Base-by-base conservation (phyloP, 805 yeast species). In the Blastobotrys robertii region DNA sequence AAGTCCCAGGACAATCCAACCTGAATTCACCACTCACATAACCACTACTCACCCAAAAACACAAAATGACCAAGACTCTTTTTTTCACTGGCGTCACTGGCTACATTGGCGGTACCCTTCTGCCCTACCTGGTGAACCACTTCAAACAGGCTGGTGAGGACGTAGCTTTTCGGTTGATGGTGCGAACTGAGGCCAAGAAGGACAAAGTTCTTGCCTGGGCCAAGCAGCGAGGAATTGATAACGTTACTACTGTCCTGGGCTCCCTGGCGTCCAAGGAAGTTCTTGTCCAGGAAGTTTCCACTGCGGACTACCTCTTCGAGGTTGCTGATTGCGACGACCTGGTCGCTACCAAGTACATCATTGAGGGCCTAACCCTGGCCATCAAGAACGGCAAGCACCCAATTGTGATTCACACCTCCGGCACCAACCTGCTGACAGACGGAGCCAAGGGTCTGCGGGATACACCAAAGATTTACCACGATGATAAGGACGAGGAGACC, bases 1-100 rank as follows among this genome's bases (percentile, higher is more conserved):
- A 19, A 19, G 25, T 30, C 13, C 13, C 33, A 30, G 5, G 13
- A 30, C 33, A n/a, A n/a, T n/a, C n/a, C n/a, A n/a, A n/a, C n/a
- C n/a, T n/a, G n/a, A n/a, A n/a, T n/a, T n/a, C n/a, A n/a, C n/a
- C n/a, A n/a, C n/a, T n/a, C n/a, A n/a, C n/a, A n/a, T n/a, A n/a
- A 19, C 25, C 25, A 19, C 6, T 19, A 19, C n/a, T 19, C 25
- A 19, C 25, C 6, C 33, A 8, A 30, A n/a, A 33, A 7, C 36
- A 13, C 15, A 33, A 33, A 19, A 44, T 41, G 39, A 16, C 34
- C 8, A 30, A 34, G 13, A 38, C 40, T 25, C 32, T 44, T 1
- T 46, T 49, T 28, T 14, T 44, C 16, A 38, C 43, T 30, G 52
- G 52, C 12, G 49, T 44, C 29, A 49, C 52, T 15, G 52, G 52